A percentile compares a stretch with the other conserved stretches of the same genome.
Conservation (phyloP, 257 asterid species). For the Nicotiana paniculata region DNA sequence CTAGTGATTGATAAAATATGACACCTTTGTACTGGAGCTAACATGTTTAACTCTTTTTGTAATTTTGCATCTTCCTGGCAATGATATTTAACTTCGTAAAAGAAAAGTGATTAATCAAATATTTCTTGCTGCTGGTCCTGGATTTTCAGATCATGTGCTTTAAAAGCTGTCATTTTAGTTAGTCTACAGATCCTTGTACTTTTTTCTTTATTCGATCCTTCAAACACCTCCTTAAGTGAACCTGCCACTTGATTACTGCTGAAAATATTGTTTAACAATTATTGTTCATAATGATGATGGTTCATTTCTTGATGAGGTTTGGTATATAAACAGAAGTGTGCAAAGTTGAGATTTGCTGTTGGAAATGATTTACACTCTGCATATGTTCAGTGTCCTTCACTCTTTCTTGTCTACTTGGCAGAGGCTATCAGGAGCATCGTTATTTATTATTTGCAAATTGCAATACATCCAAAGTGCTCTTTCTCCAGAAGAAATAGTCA, state of each 20-base stretch:
- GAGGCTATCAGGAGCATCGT: conserved; percentile 87
- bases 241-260: not conserved
- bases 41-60: too few relatives aligned
- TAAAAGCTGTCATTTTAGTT: not conserved
- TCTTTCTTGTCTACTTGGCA: conserved; percentile 19
- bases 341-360: not conserved
- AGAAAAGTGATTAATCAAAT: not conserved
- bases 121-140: not conserved
- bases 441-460: conserved; percentile 75
- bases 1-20: not conserved
- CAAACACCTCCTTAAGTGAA: not conserved
- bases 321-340: not conserved
- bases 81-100: too few relatives aligned
- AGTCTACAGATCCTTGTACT: not conserved
- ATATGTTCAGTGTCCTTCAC: not conserved
- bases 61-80: too few relatives aligned
- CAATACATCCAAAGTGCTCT: conserved; percentile 86
- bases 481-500: conserved; percentile 74
- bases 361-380: not conserved
- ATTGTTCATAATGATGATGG: not conserved
- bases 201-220: not conserved
- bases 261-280: not conserved
- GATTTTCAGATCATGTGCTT: not conserved
- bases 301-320: not conserved
- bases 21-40: too few relatives aligned